Conservation (phyloP, 2,329 filamentous ascomycete species). For the Paraphaeosphaeria sporulosa region DNA sequence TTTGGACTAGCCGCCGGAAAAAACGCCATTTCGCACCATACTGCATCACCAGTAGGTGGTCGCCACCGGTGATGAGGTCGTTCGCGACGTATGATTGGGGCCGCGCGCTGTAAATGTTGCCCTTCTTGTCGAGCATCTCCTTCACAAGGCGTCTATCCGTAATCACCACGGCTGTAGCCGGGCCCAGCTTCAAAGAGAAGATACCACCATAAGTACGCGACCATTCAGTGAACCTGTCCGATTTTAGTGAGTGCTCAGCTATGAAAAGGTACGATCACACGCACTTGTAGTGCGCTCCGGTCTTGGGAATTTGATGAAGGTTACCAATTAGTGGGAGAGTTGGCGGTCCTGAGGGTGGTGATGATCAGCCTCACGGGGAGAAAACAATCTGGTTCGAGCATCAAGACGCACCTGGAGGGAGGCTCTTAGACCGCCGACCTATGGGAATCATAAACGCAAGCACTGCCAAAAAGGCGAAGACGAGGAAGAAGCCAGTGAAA, state of each 20-base stretch:
- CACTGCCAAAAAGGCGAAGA: neutral
- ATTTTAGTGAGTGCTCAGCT: neutral
- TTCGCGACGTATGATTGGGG: constrained; percentile 9
- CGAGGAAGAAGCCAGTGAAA: neutral
- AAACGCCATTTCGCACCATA: constrained; percentile 57
- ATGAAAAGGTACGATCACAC: neutral
- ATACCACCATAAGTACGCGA: constrained; percentile 15
- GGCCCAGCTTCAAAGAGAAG: constrained; percentile 18
- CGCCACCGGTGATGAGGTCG: constrained; percentile 53
- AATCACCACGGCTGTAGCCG: constrained; percentile 14
- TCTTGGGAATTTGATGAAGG: neutral
- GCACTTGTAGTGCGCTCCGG: neutral
- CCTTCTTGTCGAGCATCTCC: constrained; percentile 18
- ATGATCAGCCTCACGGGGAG: neutral
- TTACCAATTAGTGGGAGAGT: neutral
- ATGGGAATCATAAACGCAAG: neutral
- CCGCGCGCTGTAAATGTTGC: constrained; percentile 13
- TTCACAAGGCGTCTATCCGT: constrained; percentile 14
- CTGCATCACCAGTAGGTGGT: constrained; percentile 58
- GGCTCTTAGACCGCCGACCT: neutral
- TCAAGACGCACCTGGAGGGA: neutral
- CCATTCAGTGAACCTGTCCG: constrained; percentile 1
- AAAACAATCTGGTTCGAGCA: neutral
- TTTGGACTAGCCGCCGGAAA: constrained; percentile 56
- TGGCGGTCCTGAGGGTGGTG: neutral